A percentile compares a stretch with the other conserved stretches of the same genome.
Conservation (phyloP, 2,329 filamentous ascomycete genomes). For the Talaromyces verruculosus region DNA sequence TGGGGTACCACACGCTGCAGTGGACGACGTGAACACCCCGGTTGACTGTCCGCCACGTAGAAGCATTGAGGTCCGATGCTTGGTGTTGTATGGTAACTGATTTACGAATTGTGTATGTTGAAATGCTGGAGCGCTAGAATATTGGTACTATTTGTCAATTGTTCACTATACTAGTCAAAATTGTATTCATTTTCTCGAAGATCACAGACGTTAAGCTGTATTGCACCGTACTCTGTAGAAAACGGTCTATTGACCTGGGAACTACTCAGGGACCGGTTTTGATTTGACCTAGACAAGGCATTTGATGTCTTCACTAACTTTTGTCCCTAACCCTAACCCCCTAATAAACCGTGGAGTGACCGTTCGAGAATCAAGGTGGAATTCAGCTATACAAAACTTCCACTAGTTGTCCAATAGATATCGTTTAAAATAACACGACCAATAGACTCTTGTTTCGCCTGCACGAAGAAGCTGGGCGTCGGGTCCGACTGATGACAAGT, state of each 20-base stretch:
- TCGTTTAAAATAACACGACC: not conserved
- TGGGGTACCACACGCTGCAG: not conserved
- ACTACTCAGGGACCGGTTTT: not conserved
- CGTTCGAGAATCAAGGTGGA: not conserved
- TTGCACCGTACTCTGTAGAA: not conserved
- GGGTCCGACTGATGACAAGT: not conserved
- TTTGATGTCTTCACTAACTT: not conserved
- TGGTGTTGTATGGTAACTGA: constrained; percentile 9
- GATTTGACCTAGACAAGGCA: not conserved
- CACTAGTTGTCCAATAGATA: not conserved
- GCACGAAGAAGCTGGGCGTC: not conserved
- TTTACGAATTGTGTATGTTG: not conserved
- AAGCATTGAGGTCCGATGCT: constrained; percentile 8
- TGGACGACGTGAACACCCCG: not conserved
- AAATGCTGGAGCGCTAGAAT: not conserved
- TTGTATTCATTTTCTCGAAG: not conserved
- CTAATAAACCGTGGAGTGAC: no score
- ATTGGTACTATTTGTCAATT: not conserved
- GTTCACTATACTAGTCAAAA: not conserved
- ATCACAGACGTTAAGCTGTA: not conserved
- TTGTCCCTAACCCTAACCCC: no score
- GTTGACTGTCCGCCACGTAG: not conserved
- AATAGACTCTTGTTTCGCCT: not conserved
- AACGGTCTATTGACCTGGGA: not conserved
- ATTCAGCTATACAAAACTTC: not conserved